Percentiles rank a stretch among this genome's conserved stretches.
These are phyloP conservation scores for Ophiosphaerella korrae DNA, from an alignment of 2,329 filamentous ascomycete genomes.

Conservation along the genomic window DNA sequence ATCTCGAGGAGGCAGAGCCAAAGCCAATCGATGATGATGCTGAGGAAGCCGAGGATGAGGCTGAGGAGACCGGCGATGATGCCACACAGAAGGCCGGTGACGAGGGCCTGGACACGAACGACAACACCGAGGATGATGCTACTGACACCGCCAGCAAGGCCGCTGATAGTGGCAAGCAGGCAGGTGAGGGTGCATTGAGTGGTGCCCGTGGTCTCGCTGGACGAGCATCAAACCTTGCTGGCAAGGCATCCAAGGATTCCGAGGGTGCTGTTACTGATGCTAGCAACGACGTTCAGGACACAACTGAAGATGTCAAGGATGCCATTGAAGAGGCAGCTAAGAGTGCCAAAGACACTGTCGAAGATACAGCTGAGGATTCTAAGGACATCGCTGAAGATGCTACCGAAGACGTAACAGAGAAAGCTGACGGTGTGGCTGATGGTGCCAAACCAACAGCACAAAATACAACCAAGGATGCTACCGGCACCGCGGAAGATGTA, in stretches of 20 bases:
- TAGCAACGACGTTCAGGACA: conserved; percentile 40
- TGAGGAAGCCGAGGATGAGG: conserved; percentile 29
- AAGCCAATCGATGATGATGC: conserved; percentile 53
- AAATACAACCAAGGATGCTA: conserved; percentile 37
- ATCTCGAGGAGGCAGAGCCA: conserved; percentile 53
- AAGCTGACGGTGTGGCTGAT: conserved; percentile 45
- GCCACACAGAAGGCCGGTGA: conserved; percentile 53
- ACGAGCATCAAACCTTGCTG: conserved; percentile 53
- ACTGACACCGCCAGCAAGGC: conserved; percentile 42
- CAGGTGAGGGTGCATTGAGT: conserved; percentile 48
- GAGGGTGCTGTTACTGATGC: conserved; percentile 46
- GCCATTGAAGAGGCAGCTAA: conserved; percentile 38
- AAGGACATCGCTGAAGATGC: conserved; percentile 36
- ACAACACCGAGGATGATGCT: conserved; percentile 50
- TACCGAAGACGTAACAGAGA: conserved; percentile 33
- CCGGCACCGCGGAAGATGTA: conserved; percentile 32
- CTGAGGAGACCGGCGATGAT: conserved; percentile 40
- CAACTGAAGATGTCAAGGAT: conserved; percentile 36
- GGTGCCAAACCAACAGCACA: conserved; percentile 42
- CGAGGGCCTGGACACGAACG: conserved; percentile 44
- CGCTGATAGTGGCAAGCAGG: conserved; percentile 41
- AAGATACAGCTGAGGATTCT: conserved; percentile 41
- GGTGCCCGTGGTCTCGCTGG: conserved; percentile 54
- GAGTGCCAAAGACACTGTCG: conserved; percentile 38
- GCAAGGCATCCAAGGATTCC: conserved; percentile 49